Evolutionary conservation across 495 filamentous ascomycete genomes (phyloP).

Genomic region (Neurospora africana): DNA sequence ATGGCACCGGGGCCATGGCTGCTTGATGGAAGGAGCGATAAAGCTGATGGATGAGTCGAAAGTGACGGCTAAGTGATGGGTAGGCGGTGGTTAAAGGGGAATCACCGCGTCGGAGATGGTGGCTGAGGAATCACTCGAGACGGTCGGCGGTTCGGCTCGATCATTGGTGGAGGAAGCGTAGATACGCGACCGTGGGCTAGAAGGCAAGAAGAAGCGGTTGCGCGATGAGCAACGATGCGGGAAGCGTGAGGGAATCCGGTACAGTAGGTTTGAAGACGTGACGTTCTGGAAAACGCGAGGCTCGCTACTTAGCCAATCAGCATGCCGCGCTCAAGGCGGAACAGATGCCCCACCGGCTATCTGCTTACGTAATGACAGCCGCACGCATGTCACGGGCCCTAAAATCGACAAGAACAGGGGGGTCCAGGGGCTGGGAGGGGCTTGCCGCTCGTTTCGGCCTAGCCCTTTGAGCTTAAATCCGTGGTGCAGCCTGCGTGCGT

Average conservation of each 20-base stretch:
- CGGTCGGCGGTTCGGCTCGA: slow-evolving; percentile 3
- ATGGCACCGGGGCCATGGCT: slow-evolving; percentile 32
- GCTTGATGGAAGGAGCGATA: not conserved
- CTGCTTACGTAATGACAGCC: slow-evolving; percentile 13
- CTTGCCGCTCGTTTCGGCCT: not conserved
- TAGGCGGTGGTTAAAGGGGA: slow-evolving; percentile 1
- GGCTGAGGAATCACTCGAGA: slow-evolving; percentile 15
- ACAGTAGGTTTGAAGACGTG: slow-evolving; percentile 19
- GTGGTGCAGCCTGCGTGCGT: not conserved
- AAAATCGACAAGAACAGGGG: not conserved
- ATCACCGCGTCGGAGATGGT: slow-evolving; percentile 7
- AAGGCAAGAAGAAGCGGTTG: slow-evolving; percentile 3
- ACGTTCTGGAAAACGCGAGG: slow-evolving; percentile 26
- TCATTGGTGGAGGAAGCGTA: slow-evolving; percentile 10
- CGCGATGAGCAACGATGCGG: slow-evolving; percentile 16
- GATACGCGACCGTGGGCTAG: slow-evolving; percentile 13
- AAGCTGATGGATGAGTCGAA: slow-evolving; percentile 3
- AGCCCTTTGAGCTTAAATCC: not conserved
- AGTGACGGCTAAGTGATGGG: not conserved
- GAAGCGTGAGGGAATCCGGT: slow-evolving; percentile 6
- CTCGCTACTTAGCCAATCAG: slow-evolving; percentile 7
- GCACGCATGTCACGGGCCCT: not conserved
- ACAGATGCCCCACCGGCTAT: not conserved
- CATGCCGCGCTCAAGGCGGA: slow-evolving; percentile 1
- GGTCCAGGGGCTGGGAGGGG: not conserved